phyloP scores from a whole-genome alignment of 2,329 filamentous ascomycete genomes.

The Trichoderma koningii region DNA sequence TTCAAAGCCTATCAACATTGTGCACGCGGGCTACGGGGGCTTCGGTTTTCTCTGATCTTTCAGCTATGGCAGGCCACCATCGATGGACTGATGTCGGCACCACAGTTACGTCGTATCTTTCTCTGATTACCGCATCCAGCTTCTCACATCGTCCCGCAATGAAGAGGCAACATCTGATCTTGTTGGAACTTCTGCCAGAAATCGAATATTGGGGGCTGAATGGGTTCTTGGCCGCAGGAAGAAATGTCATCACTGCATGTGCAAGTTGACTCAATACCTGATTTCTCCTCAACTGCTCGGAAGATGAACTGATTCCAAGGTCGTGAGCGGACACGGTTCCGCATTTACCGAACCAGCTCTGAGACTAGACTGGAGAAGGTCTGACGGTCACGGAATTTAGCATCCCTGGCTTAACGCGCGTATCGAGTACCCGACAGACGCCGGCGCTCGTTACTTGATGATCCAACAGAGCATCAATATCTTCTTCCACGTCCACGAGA shows the following conservation, averaged over 20 bases:
- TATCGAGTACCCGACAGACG: slow-evolving; percentile 11
- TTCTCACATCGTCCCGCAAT: background rate
- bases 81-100: too few relatives aligned
- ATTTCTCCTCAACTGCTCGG: background rate
- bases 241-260: slow-evolving; percentile 28
- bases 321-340: background rate
- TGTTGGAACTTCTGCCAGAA: slow-evolving; percentile 23
- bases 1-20: background rate
- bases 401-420: slow-evolving; percentile 17
- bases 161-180: slow-evolving; percentile 21
- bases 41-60: background rate
- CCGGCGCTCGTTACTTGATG: background rate
- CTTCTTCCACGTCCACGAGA: slow-evolving; percentile 10
- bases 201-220: slow-evolving; percentile 9
- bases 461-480: slow-evolving; percentile 5
- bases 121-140: background rate
- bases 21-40: background rate
- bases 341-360: slow-evolving; percentile 4
- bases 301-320: background rate
- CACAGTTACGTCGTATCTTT: background rate
- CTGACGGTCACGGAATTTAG: background rate
- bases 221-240: slow-evolving; percentile 28
- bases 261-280: background rate
- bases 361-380: background rate
- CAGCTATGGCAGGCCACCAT: background rate